Conservation (phyloP, 23 red algal genomes). For the Gracilaria gracilis region DNA sequence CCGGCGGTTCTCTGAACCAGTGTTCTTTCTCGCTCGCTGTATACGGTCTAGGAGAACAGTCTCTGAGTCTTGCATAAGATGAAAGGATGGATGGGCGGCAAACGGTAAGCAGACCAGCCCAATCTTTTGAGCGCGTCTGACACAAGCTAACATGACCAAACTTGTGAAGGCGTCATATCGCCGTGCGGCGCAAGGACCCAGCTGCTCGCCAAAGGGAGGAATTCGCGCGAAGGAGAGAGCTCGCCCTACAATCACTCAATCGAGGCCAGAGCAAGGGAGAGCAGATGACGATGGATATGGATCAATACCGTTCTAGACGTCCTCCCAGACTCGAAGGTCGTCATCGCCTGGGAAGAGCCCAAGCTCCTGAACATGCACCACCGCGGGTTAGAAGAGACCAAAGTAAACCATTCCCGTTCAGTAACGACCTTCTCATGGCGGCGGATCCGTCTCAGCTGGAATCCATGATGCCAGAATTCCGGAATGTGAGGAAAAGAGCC, state of each 20-base stretch:
- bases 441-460: not conserved
- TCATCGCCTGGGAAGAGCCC: not conserved
- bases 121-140: not conserved
- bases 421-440: constrained; percentile 1
- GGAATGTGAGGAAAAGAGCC: constrained; percentile 12
- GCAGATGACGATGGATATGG: not conserved
- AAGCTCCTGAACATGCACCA: not conserved
- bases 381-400: not conserved
- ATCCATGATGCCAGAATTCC: constrained; percentile 17
- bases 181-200: constrained; percentile 15
- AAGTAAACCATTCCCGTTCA: not conserved
- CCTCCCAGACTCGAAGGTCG: not conserved
- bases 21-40: not conserved
- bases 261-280: not conserved
- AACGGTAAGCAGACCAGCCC: constrained; percentile 7
- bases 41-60: not conserved
- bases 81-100: constrained; percentile 38
- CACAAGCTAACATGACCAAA: not conserved
- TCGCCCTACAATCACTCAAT: not conserved
- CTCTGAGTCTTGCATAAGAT: not conserved
- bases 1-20: not conserved
- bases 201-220: not conserved
- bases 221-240: constrained; percentile 22
- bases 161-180: not conserved
- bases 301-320: not conserved